Evolutionary conservation across 345 rosid species (phyloP).

Genomic region (Syzygium jambos): DNA sequence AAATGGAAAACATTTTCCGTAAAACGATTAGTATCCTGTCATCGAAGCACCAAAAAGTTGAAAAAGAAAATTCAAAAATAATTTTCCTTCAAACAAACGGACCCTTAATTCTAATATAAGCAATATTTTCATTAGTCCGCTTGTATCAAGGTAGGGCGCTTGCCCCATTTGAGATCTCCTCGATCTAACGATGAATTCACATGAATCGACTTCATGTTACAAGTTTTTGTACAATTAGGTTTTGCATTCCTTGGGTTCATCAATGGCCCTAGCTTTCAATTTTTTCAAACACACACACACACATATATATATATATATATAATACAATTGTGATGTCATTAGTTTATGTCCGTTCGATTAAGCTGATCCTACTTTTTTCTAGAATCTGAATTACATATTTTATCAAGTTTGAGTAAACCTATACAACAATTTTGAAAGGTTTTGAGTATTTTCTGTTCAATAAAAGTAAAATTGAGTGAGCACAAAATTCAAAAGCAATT

Average conservation of each 20-base stretch:
- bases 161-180: accelerated
- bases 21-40: too few species aligned
- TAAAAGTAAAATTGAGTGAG: too few species aligned
- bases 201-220: background rate
- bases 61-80: too few species aligned
- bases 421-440: too few species aligned
- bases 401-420: too few species aligned
- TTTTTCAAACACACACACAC: accelerated
- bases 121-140: background rate
- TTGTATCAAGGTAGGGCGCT: background rate
- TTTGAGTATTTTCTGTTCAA: background rate
- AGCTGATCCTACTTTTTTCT: background rate
- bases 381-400: too few species aligned
- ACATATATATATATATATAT: too few species aligned
- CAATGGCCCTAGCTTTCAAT: background rate
- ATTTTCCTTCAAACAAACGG: too few species aligned
- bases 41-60: too few species aligned
- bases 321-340: too few species aligned
- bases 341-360: background rate
- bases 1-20: too few species aligned
- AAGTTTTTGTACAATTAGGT: background rate
- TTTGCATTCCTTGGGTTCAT: background rate
- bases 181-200: background rate
- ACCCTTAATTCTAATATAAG: too few species aligned
- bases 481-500: background rate